These are phyloP conservation scores for Gaillardinia entomophila DNA, from an alignment of 805 yeast species.

Conservation along the genomic window DNA sequence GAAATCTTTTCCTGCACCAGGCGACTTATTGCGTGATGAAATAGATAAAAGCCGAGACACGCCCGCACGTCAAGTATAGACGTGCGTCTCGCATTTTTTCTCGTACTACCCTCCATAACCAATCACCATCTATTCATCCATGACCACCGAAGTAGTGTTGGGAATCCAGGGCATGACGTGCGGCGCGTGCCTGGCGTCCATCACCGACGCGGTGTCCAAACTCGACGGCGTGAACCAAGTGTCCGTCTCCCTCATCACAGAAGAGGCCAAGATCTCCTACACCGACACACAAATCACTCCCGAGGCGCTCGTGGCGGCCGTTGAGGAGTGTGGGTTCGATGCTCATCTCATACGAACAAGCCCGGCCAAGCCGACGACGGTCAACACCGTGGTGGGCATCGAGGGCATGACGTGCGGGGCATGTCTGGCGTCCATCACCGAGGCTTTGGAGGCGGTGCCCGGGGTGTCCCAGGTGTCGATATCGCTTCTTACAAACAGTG, in stretches of 20 bases:
- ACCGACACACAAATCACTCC: conserved; percentile 7
- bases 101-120: too few relatives aligned
- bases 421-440: conserved; percentile 65
- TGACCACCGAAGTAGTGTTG: conserved; percentile 2
- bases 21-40: too few relatives aligned
- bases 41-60: too few relatives aligned
- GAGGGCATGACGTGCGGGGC: conserved; percentile 92
- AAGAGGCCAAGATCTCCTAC: conserved; percentile 17
- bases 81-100: too few relatives aligned
- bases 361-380: not conserved
- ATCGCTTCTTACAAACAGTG: conserved; percentile 73
- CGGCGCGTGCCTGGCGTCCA: conserved; percentile 18
- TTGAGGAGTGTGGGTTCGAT: conserved; percentile 29
- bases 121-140: too few relatives aligned
- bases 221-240: conserved; percentile 9
- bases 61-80: too few relatives aligned
- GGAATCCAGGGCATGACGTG: conserved; percentile 21
- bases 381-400: conserved; percentile 17
- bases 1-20: too few relatives aligned
- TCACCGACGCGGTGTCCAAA: conserved; percentile 13
- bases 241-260: conserved; percentile 20
- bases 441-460: conserved; percentile 40
- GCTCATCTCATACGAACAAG: conserved; percentile 7
- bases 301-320: conserved; percentile 5
- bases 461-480: conserved; percentile 57